Evolutionary conservation across 352 stramenopile genomes (phyloP).

Genomic region (Phytophthora macrochlamydospora): DNA sequence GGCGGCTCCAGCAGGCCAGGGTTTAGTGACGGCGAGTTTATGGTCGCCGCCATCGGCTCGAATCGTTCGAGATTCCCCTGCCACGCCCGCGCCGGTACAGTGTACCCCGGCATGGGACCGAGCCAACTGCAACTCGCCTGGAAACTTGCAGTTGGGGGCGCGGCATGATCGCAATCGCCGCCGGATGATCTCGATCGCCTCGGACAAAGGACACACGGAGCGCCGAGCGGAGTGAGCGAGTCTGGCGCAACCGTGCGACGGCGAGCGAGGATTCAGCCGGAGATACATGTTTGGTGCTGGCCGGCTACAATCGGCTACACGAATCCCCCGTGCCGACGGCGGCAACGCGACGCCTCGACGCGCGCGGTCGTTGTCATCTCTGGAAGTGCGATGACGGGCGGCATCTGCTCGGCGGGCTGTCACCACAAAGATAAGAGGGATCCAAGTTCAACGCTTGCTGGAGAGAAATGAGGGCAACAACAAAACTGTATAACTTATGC

Average conservation of each 20-base stretch:
- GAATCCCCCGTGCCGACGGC: background rate
- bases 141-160: too few species aligned
- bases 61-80: too few species aligned
- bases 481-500: slow-evolving; percentile 32
- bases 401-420: background rate
- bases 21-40: background rate
- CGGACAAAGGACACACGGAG: too few species aligned
- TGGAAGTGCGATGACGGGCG: slow-evolving; percentile 6
- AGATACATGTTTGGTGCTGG: background rate
- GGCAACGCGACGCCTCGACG: background rate
- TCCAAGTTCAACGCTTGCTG: background rate
- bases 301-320: background rate
- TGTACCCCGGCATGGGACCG: too few species aligned
- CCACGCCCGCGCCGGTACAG: too few species aligned
- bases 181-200: too few species aligned
- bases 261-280: too few species aligned
- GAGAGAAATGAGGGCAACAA: background rate
- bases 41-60: background rate
- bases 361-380: slow-evolving; percentile 2
- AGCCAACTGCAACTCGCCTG: too few species aligned
- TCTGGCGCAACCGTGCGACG: too few species aligned
- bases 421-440: slow-evolving; percentile 23
- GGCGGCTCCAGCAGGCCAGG: background rate
- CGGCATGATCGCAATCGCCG: too few species aligned
- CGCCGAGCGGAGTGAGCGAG: too few species aligned